These are phyloP conservation scores for Sequoia sempervirens DNA, from an alignment of 75 land plant species.

Conservation along the genomic window DNA sequence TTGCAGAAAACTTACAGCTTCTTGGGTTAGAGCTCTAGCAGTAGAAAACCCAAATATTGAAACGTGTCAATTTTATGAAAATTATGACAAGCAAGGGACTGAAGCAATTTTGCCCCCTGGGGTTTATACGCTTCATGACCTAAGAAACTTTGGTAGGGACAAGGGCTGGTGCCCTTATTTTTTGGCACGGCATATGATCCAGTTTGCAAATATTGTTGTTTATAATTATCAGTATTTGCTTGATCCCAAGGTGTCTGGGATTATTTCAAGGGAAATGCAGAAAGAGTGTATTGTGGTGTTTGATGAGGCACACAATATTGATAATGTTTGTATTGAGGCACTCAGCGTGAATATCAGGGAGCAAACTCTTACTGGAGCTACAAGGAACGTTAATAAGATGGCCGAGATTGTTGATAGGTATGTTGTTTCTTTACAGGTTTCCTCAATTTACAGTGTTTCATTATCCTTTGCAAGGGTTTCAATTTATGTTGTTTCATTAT, in stretches of 20 bases:
- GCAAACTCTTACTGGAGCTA: slow-evolving; percentile 91
- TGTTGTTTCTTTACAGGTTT: slow-evolving; percentile 1
- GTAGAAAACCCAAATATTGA: slow-evolving; percentile 56
- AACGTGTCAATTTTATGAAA: slow-evolving; percentile 72
- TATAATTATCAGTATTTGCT: slow-evolving; percentile 97
- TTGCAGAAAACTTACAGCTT: slow-evolving; percentile 84
- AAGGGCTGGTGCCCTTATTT: slow-evolving; percentile 96
- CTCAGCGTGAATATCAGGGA: slow-evolving; percentile 91
- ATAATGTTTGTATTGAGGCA: slow-evolving; percentile 99
- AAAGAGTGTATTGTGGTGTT: slow-evolving; percentile 96
- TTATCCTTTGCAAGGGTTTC: too few relatives aligned
- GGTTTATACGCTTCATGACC: slow-evolving; percentile 86
- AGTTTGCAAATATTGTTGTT: slow-evolving; percentile 89
- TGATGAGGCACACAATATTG: slow-evolving; percentile 99
- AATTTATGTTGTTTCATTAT: not conserved
- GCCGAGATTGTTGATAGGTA: slow-evolving; percentile 83
- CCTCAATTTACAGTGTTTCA: not conserved
- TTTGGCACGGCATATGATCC: slow-evolving; percentile 88
- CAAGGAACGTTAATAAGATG: slow-evolving; percentile 76
- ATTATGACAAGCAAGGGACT: slow-evolving; percentile 53
- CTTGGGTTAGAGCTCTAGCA: slow-evolving; percentile 83
- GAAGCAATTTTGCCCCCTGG: slow-evolving; percentile 75
- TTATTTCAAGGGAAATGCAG: slow-evolving; percentile 96
- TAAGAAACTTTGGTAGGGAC: slow-evolving; percentile 66
- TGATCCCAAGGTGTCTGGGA: slow-evolving; percentile 96